phyloP scores from a whole-genome alignment of 1,284 basidiomycete genomes.

The Thelephora terrestris region DNA sequence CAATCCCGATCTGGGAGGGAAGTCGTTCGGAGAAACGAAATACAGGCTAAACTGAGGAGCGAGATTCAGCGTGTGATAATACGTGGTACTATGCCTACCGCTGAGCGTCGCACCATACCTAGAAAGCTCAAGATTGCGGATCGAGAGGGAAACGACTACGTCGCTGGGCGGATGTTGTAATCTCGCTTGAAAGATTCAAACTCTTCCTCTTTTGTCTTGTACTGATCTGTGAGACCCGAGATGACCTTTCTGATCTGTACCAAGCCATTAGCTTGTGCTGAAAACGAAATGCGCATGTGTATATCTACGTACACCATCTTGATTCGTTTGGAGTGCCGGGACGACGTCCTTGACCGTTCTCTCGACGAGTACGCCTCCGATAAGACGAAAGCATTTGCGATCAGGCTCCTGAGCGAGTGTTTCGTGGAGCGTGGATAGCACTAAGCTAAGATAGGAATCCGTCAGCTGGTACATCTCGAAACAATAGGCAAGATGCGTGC shows the following conservation, averaged over 20 bases:
- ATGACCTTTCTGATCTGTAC: constrained; percentile 73
- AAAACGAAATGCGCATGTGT: not conserved
- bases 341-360: constrained; percentile 94
- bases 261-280: constrained; percentile 4
- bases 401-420: constrained; percentile 70
- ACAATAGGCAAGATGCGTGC: constrained; percentile 28
- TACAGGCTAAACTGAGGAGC: no score
- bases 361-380: constrained; percentile 94
- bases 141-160: not conserved
- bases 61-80: no score
- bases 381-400: constrained; percentile 93
- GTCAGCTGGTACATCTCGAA: constrained; percentile 1
- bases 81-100: no score
- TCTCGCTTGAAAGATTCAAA: constrained; percentile 78
- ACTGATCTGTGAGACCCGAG: constrained; percentile 67
- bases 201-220: constrained; percentile 81
- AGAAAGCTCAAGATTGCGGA: no score
- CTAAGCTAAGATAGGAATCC: constrained; percentile 51
- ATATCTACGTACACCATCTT: constrained; percentile 56
- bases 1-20: no score
- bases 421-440: constrained; percentile 80
- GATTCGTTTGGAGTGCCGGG: constrained; percentile 80
- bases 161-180: constrained; percentile 64
- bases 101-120: no score
- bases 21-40: no score